These are phyloP conservation scores for Colletotrichum sp. DNA, from an alignment of 2,329 filamentous ascomycete species.

Conservation along the genomic window DNA sequence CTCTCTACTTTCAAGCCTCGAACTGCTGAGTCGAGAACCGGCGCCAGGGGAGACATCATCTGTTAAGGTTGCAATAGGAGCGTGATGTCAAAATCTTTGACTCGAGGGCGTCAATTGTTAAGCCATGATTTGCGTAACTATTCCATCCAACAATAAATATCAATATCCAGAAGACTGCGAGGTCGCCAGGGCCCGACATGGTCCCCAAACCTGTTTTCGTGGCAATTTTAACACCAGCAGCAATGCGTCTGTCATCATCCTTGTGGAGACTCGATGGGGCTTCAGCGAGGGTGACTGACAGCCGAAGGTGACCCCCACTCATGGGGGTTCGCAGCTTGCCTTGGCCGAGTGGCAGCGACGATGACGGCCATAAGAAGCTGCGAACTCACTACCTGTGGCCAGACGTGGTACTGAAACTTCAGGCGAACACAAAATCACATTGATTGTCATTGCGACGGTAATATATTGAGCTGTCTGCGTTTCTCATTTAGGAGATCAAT, in stretches of 20 bases:
- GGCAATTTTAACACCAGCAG: not conserved
- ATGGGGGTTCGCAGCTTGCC: not conserved
- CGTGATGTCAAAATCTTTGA: not conserved
- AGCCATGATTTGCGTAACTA: not conserved
- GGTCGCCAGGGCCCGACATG: not conserved
- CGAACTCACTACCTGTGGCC: not conserved
- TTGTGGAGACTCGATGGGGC: not conserved
- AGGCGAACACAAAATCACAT: not conserved
- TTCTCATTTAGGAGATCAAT: not conserved
- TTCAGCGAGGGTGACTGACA: not conserved
- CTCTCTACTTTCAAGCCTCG: not conserved
- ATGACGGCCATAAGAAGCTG: not conserved
- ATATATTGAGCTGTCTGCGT: not conserved
- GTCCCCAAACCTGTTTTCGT: not conserved
- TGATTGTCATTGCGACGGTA: not conserved
- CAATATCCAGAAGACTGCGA: not conserved
- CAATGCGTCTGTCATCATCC: not conserved
- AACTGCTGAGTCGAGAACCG: not conserved
- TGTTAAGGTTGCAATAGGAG: not conserved
- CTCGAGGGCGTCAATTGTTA: not conserved
- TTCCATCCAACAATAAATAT: not conserved
- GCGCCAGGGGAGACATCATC: not conserved
- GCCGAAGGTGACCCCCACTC: not conserved
- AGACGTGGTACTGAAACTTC: rapidly evolving
- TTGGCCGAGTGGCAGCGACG: not conserved